These are phyloP conservation scores for Penicillium paradoxum DNA, from an alignment of 495 filamentous ascomycete species.

Conservation along the genomic window DNA sequence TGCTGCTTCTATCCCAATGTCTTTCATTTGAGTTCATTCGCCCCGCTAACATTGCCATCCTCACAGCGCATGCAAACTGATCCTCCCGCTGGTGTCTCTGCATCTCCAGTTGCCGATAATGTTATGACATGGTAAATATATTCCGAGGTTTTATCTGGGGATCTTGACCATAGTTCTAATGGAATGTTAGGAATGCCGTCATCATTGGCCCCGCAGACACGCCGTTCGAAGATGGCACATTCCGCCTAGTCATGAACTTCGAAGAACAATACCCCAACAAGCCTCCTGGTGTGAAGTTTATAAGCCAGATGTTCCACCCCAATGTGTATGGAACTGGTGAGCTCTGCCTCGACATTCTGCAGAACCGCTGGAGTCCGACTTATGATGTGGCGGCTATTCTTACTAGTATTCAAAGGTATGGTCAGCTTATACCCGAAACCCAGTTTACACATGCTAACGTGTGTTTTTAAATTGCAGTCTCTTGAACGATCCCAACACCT, in stretches of 20 bases:
- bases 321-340: slow-evolving; percentile 98
- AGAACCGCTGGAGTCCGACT: slow-evolving; percentile 98
- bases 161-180: slow-evolving; percentile 3
- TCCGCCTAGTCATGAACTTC: slow-evolving; percentile 97
- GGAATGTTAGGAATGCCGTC: slow-evolving; percentile 81
- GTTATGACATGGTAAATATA: slow-evolving; percentile 91
- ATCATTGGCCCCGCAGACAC: slow-evolving; percentile 98
- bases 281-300: slow-evolving; percentile 95
- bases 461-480: slow-evolving; percentile 52
- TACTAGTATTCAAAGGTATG: slow-evolving; percentile 94
- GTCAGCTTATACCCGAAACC: slow-evolving; percentile 6
- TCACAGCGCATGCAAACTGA: slow-evolving; percentile 97
- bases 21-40: background rate
- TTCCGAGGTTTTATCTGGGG: background rate
- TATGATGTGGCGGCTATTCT: slow-evolving; percentile 97
- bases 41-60: slow-evolving; percentile 17
- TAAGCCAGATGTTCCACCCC: slow-evolving; percentile 98
- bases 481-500: slow-evolving; percentile 97
- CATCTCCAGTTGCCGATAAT: slow-evolving; percentile 95
- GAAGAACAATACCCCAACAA: slow-evolving; percentile 99
- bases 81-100: slow-evolving; percentile 93
- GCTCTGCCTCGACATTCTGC: slow-evolving; percentile 92
- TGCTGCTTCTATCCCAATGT: background rate
- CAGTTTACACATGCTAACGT: background rate
- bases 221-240: slow-evolving; percentile 97